Base-by-base conservation (phyloP, 371 early-diverging fungal species). In the Mucor circinelloides region DNA sequence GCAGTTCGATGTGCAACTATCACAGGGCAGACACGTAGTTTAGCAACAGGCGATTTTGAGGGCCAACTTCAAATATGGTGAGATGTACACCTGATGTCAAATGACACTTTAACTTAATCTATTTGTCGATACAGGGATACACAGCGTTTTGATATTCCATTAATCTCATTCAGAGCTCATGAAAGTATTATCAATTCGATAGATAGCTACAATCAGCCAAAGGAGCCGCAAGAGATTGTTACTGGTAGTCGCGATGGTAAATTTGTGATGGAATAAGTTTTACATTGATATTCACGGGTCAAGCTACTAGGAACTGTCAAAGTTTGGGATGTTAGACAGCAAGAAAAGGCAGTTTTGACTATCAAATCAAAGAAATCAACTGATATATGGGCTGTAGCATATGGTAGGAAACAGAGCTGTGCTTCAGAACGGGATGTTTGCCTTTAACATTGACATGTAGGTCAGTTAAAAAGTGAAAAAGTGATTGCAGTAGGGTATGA, bases 371-470 rank as follows among this genome's bases (percentile, higher is more conserved):
- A 75, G 21, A 82, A 81, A 2, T 54, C 67, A 3, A 75, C 79
- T 21, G 95, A 95, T 66, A 83, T 88, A 21, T 95, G 95, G 95
- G 80, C 90, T 6, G 91, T 94, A 6, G 85, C 89, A 0, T 90
- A 92, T 76, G 93, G 92, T 70, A 89, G 86, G 56, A 57, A n/a
- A 12, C n/a, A n/a, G n/a, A 19, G 52, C 13, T 56, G 30, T 48
- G 31, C 0, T 40, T 13, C 23, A 9, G 8, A 8, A 28, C 27
- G 25, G 3, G 15, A 56, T 32, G 6, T 19, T 3, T n/a, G 4
- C 17, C 0, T 9, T 13, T 8, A 66, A 8, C 54, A 1, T 17
- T 30, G 12, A 6, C 34, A 52, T 55, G 4, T 31, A 60, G 60
- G 72, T 19, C 48, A 60, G 50, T 44, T 69, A 13, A 67, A 57